Conservation (phyloP, 1,284 basidiomycete species). For the Malassezia japonica region DNA sequence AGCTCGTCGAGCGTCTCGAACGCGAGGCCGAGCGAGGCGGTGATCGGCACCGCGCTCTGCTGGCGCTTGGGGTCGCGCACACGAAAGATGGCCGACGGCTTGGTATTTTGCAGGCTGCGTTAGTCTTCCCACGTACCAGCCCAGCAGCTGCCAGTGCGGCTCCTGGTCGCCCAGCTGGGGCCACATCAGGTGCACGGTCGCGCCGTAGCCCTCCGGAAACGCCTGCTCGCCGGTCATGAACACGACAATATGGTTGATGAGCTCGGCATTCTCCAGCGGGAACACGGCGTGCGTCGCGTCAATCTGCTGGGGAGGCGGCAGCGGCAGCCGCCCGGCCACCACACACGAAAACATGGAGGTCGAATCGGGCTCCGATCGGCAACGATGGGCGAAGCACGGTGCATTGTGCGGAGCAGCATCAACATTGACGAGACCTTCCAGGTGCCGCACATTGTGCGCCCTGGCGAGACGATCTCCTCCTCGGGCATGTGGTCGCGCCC, state of each 20-base stretch:
- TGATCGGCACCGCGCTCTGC: neutral
- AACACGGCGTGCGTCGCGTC: conserved; percentile 45
- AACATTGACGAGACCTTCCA: conserved; percentile 46
- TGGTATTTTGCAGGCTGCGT: conserved; percentile 33
- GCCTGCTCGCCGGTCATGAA: conserved; percentile 43
- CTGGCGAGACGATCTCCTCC: conserved; percentile 43
- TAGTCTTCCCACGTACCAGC: conserved; percentile 20
- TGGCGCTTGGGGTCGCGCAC: conserved; percentile 14
- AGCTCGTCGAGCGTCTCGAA: conserved; percentile 35
- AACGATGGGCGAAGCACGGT: conserved; percentile 18
- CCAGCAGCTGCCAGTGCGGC: conserved; percentile 33
- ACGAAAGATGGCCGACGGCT: conserved; percentile 45
- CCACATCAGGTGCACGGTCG: conserved; percentile 43
- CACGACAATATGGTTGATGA: conserved; percentile 38
- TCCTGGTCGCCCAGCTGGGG: conserved; percentile 8
- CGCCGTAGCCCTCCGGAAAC: conserved; percentile 38
- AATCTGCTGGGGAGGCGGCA: conserved; percentile 34
- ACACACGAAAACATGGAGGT: conserved; percentile 42
- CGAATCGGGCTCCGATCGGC: neutral
- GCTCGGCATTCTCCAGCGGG: conserved; percentile 26
- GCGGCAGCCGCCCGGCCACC: conserved; percentile 39
- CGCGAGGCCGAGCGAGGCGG: conserved; percentile 38
- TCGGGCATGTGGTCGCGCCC: conserved; percentile 26
- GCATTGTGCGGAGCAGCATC: conserved; percentile 41
- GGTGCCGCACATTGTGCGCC: conserved; percentile 37